Base-by-base conservation (phyloP, 495 filamentous ascomycete genomes). In the Clohesyomyces aquaticus region DNA sequence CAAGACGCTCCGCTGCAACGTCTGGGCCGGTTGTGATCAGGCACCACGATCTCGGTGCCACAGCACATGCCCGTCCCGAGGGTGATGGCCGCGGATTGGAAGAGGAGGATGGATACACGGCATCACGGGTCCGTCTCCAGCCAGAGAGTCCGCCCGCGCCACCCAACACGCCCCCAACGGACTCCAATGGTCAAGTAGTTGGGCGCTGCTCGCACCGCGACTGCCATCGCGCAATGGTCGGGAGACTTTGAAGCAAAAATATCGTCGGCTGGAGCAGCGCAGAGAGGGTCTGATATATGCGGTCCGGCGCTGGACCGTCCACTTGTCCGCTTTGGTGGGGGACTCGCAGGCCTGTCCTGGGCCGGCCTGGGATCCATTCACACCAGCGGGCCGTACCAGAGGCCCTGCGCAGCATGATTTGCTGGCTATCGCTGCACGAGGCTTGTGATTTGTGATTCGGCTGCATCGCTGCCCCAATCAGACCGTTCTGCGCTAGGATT, bases 41-140 rank as follows among this genome's bases (percentile, higher is more conserved):
- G 64, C 56, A 61, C 58, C 58, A 48, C 58, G 58, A 62, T 62
- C 58, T 56, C n/a, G 27, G 64, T 56, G 52, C 26, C 57, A 59
- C 63, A 41, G 25, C 12, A 14, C 38, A 66, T 35, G 41, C 9
- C 54, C 61, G 45, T 59, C 38, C 61, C 61, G 35, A 63, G 27
- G n/a, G 23, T 16, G 35, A 12, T 3, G 35, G 11, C 32, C 25
- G 42, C 10, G 28, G 41, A 48, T 1, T 28, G 18, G 60, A 14
- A 55, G 25, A 12, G 35, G 19, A 21, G 42, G 10, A 45, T 12
- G 35, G 38, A 19, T 19, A 21, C 19, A 25, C 19, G 23, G 58
- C 28, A 61, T 25, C 12, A 47, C 12, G 55, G 55, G 35, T 46
- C 25, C 29, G 29, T 29, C 18, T 41, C 16, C 29, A 32, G 29